phyloP scores from a whole-genome alignment of 1,284 basidiomycete genomes.

The Heterobasidion annosum region DNA sequence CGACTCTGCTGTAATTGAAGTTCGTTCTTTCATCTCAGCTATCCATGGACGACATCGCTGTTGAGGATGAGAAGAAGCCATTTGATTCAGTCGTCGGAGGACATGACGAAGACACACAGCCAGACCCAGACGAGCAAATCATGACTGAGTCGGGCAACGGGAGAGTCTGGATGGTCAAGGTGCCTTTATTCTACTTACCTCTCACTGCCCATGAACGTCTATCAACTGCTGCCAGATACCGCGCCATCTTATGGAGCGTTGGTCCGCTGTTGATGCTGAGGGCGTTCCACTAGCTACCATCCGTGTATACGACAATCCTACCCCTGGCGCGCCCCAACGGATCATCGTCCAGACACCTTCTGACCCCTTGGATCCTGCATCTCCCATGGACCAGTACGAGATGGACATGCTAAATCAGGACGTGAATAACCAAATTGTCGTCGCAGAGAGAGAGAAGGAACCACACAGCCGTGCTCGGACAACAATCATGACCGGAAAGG shows the following conservation, averaged over 20 bases:
- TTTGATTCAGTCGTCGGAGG: conserved; percentile 42
- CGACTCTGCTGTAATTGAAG: background rate
- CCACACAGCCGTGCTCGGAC: conserved; percentile 45
- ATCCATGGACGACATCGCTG: conserved; percentile 31
- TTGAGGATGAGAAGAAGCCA: conserved; percentile 63
- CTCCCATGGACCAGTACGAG: conserved; percentile 59
- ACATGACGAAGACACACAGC: conserved; percentile 52
- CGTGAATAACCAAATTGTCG: conserved; percentile 70
- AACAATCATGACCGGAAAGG: conserved; percentile 64
- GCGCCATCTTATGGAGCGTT: conserved; percentile 50
- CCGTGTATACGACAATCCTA: conserved; percentile 54
- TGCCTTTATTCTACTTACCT: conserved; percentile 16
- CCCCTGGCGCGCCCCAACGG: conserved; percentile 40
- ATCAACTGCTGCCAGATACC: conserved; percentile 5
- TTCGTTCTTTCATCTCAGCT: background rate
- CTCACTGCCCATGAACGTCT: background rate
- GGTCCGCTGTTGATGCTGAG: conserved; percentile 52
- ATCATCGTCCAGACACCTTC: conserved; percentile 63
- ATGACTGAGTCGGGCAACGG: conserved; percentile 66
- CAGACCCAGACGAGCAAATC: conserved; percentile 69
- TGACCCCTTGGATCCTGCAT: conserved; percentile 31
- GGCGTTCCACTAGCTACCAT: conserved; percentile 66
- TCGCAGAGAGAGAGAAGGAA: conserved; percentile 64
- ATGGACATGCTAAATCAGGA: conserved; percentile 69
- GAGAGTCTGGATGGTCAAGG: conserved; percentile 75